A percentile compares a stretch with the other conserved stretches of the same genome.
Evolutionary conservation across 2,329 filamentous ascomycete genomes (phyloP).

Genomic region (Verticillium zaregamsianum): DNA sequence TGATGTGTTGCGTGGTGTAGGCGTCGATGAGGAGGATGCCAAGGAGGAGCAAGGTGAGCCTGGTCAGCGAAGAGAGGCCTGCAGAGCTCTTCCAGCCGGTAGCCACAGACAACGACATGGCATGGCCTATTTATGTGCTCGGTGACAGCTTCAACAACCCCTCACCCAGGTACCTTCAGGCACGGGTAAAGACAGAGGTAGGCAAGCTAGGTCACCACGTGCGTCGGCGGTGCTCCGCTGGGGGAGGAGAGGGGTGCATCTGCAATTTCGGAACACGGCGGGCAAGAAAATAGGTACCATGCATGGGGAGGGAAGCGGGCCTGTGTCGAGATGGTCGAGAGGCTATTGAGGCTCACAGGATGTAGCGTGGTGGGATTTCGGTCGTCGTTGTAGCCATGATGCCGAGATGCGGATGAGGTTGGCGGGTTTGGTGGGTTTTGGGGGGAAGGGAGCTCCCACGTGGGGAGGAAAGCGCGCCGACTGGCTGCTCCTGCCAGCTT

Average conservation of each 20-base stretch:
- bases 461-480: neutral
- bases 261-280: neutral
- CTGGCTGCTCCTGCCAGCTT: neutral
- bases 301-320: neutral
- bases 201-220: neutral
- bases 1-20: conserved; percentile 6
- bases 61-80: conserved; percentile 4
- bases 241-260: neutral
- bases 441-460: neutral
- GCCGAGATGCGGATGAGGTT: neutral
- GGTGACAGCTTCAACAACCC: neutral
- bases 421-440: neutral
- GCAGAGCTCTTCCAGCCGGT: neutral
- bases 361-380: neutral
- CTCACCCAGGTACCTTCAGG: neutral
- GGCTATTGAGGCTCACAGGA: neutral
- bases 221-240: neutral
- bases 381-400: neutral
- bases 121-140: neutral
- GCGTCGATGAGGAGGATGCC: conserved; percentile 8
- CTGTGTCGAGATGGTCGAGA: neutral
- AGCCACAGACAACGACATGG: neutral
- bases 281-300: neutral
- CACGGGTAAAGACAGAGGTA: too few relatives aligned
- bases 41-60: conserved; percentile 7